phyloP scores from a whole-genome alignment of 2,329 filamentous ascomycete species.

The Metarhizium sp. region DNA sequence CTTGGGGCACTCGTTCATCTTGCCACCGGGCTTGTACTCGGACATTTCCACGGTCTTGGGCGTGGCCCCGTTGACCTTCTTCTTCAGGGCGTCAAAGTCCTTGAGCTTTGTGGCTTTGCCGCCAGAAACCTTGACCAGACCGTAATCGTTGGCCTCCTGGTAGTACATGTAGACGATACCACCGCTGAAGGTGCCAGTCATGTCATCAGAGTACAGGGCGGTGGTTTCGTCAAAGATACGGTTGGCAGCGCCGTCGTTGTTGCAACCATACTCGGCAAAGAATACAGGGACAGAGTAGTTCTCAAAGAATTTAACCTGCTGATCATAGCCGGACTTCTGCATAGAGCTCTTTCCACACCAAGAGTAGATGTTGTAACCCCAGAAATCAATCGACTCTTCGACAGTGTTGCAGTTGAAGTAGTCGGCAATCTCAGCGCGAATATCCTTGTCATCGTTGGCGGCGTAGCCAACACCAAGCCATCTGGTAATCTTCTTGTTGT shows the following conservation, averaged over 20 bases:
- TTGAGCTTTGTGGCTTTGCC: constrained; percentile 54
- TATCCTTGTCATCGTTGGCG: constrained; percentile 81
- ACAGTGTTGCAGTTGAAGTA: constrained; percentile 86
- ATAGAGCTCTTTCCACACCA: constrained; percentile 89
- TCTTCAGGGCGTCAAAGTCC: constrained; percentile 67
- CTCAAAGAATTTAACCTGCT: constrained; percentile 76
- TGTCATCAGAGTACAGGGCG: constrained; percentile 69
- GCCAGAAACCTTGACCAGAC: constrained; percentile 55
- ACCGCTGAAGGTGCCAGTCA: constrained; percentile 84
- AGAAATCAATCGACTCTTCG: constrained; percentile 75
- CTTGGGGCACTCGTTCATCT: constrained; percentile 61
- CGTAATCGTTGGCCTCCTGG: constrained; percentile 83
- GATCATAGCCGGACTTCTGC: constrained; percentile 66
- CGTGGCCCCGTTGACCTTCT: constrained; percentile 56
- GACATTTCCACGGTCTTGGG: constrained; percentile 57
- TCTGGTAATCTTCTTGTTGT: constrained; percentile 69
- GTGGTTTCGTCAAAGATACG: constrained; percentile 80
- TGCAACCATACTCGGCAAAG: constrained; percentile 99
- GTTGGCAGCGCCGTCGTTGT: constrained; percentile 49
- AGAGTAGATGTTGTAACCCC: constrained; percentile 99
- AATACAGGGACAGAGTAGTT: constrained; percentile 91
- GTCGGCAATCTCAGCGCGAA: constrained; percentile 71
- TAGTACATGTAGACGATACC: constrained; percentile 99
- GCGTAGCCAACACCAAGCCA: constrained; percentile 88
- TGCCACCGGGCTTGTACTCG: constrained; percentile 67